These are phyloP conservation scores for Suillus alpinus DNA, from an alignment of 768 basidiomycete species.

Conservation along the genomic window DNA sequence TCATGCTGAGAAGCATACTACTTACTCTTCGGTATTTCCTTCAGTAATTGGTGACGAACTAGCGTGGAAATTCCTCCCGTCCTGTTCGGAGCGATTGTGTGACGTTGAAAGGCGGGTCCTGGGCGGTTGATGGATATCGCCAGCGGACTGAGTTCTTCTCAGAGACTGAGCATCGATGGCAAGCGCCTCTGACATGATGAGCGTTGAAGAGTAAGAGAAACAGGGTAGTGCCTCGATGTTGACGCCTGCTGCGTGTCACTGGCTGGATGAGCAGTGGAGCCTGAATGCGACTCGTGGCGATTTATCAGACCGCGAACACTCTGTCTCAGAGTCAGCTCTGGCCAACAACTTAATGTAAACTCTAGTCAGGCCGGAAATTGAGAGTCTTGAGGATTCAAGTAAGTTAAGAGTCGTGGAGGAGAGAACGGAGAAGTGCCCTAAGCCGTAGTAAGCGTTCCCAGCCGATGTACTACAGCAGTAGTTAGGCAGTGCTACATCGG, in stretches of 20 bases:
- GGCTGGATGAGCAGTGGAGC: constrained; percentile 10
- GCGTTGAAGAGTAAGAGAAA: constrained; percentile 16
- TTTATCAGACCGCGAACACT: background rate
- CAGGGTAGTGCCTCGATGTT: constrained; percentile 18
- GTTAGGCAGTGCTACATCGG: background rate
- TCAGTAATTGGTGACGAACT: background rate
- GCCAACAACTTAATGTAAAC: background rate
- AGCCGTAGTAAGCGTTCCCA: constrained; percentile 2
- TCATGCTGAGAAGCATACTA: background rate
- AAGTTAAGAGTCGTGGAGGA: background rate
- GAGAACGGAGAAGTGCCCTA: background rate
- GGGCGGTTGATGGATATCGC: constrained; percentile 28
- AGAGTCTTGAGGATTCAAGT: background rate
- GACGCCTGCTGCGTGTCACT: constrained; percentile 29
- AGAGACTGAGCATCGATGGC: constrained; percentile 31
- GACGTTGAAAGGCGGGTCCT: constrained; percentile 29
- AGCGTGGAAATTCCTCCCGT: constrained; percentile 16
- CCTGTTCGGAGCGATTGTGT: constrained; percentile 25
- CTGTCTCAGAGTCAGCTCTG: background rate
- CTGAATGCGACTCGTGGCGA: constrained; percentile 11
- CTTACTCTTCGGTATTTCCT: constrained; percentile 5
- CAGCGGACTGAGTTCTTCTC: constrained; percentile 34
- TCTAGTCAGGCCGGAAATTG: background rate
- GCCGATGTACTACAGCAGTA: background rate
- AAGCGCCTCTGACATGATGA: constrained; percentile 26